Evolutionary conservation across 2,329 filamentous ascomycete genomes (phyloP).

Genomic region (Penicillium sp.): DNA sequence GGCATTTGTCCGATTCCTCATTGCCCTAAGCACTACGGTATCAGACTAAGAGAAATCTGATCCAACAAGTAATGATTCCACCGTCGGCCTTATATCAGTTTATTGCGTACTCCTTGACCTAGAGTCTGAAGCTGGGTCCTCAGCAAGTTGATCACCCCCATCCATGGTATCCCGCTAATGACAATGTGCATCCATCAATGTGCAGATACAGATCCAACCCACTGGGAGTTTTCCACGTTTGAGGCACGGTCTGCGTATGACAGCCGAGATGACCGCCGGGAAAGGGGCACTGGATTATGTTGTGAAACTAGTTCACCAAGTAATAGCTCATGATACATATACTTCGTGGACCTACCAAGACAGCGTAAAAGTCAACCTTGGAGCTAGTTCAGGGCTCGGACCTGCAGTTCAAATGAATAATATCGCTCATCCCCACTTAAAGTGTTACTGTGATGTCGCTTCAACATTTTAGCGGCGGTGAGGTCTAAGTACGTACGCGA

Average conservation of each 20-base stretch:
- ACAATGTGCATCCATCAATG: not conserved
- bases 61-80: not conserved
- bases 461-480: not conserved
- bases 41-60: not conserved
- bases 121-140: not conserved
- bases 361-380: not conserved
- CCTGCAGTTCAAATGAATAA: not conserved
- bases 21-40: not conserved
- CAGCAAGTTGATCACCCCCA: not conserved
- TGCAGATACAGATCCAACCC: not conserved
- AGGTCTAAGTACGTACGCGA: not conserved
- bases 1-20: not conserved
- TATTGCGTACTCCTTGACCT: not conserved
- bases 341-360: not conserved
- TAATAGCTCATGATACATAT: not conserved
- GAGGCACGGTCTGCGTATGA: not conserved
- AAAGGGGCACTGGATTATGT: not conserved
- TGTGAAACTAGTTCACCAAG: not conserved
- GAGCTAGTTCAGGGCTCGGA: not conserved
- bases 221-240: conserved; percentile 4
- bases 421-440: not conserved
- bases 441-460: not conserved
- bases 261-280: not conserved
- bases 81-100: not conserved
- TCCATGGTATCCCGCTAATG: not conserved